These are phyloP conservation scores for Lentinula sp. DNA, from an alignment of 768 basidiomycete species.

Conservation along the genomic window DNA sequence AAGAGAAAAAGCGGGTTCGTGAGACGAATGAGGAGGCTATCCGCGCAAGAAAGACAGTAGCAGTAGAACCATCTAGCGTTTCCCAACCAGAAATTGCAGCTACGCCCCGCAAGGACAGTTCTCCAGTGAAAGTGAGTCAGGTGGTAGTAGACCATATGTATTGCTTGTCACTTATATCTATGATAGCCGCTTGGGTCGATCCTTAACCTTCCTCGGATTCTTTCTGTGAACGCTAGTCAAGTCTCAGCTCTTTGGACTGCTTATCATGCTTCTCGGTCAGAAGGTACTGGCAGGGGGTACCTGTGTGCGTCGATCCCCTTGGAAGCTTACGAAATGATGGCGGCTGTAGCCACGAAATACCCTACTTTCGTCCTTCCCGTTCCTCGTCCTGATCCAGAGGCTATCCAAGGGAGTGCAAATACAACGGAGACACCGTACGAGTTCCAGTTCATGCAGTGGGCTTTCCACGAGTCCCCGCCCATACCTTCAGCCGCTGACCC, in stretches of 20 bases:
- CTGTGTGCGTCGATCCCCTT: constrained; percentile 80
- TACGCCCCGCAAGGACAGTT: constrained; percentile 47
- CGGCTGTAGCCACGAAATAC: constrained; percentile 53
- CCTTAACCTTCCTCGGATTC: constrained; percentile 67
- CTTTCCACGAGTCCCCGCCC: constrained; percentile 68
- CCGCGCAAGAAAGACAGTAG: neutral
- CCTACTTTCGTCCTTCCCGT: constrained; percentile 82
- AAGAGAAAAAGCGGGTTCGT: constrained; percentile 16
- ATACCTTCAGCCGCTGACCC: constrained; percentile 39
- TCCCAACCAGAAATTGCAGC: constrained; percentile 13
- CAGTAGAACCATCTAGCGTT: constrained; percentile 9
- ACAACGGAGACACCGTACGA: constrained; percentile 48
- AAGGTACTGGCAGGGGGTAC: constrained; percentile 77
- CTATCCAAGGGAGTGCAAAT: constrained; percentile 25
- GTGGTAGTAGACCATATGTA: neutral
- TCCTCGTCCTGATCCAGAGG: constrained; percentile 38
- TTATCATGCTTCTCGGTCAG: constrained; percentile 79
- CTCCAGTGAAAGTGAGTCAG: constrained; percentile 56
- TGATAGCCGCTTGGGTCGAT: constrained; percentile 74
- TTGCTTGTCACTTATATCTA: constrained; percentile 5
- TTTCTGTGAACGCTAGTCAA: constrained; percentile 60
- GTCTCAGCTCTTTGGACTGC: constrained; percentile 84
- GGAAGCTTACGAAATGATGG: constrained; percentile 68
- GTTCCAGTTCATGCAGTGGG: constrained; percentile 89
- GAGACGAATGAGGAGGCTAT: constrained; percentile 9